Conservation (phyloP, 1,284 basidiomycete species). For the Ceratobasidium sp. region DNA sequence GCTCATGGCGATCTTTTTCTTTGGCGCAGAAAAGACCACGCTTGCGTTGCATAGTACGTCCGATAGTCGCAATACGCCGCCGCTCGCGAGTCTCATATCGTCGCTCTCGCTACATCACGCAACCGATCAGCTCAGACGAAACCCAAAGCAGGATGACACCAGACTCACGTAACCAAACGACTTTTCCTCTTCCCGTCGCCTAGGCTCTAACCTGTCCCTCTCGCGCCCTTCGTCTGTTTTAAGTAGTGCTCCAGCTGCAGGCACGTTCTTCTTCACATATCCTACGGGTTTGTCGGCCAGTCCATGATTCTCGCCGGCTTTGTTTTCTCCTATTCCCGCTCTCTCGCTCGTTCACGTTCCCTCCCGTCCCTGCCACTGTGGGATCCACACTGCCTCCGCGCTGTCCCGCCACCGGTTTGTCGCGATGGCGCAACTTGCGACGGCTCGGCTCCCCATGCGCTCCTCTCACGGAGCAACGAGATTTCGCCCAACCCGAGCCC, state of each 20-base stretch:
- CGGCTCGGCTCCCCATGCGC: slow-evolving; percentile 83
- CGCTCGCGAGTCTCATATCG: slow-evolving; percentile 84
- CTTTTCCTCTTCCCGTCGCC: slow-evolving; percentile 78
- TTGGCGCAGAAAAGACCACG: slow-evolving; percentile 77
- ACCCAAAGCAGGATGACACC: slow-evolving; percentile 5
- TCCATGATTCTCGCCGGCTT: slow-evolving; percentile 65
- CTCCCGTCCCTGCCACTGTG: slow-evolving; percentile 57
- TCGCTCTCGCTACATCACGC: slow-evolving; percentile 70
- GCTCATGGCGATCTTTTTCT: slow-evolving; percentile 74
- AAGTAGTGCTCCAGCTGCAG: slow-evolving; percentile 50
- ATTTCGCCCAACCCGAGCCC: slow-evolving; percentile 95
- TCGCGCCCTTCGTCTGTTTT: slow-evolving; percentile 87
- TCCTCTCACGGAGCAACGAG: slow-evolving; percentile 88
- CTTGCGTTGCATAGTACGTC: slow-evolving; percentile 77
- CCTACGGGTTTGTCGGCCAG: slow-evolving; percentile 69
- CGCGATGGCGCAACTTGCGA: slow-evolving; percentile 56
- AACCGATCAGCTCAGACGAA: slow-evolving; percentile 37
- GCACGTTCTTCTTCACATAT: slow-evolving; percentile 59
- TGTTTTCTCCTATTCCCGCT: slow-evolving; percentile 71
- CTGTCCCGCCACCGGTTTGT: slow-evolving; percentile 47
- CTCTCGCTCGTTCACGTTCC: slow-evolving; percentile 79
- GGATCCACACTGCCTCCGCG: slow-evolving; percentile 18
- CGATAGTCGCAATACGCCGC: slow-evolving; percentile 74
- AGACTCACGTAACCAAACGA: slow-evolving; percentile 82
- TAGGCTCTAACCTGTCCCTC: slow-evolving; percentile 74